These are phyloP conservation scores for Cinnamomum micranthum DNA, from an alignment of 164 flowering plant species.

Conservation along the genomic window DNA sequence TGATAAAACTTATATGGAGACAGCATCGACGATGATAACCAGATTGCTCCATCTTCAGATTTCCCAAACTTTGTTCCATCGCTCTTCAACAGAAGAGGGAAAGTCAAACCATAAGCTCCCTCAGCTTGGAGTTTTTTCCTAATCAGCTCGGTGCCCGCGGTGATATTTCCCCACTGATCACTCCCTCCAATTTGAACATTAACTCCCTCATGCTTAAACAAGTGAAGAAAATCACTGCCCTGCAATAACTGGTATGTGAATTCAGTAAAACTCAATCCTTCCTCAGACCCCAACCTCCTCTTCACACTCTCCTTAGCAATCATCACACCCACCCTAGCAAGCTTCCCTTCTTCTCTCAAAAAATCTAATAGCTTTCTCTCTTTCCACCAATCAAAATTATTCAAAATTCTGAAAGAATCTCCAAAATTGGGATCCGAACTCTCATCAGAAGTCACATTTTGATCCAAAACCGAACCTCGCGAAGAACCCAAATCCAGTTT, in stretches of 20 bases:
- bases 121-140: slow-evolving; percentile 52
- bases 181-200: slow-evolving; percentile 84
- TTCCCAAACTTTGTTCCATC: slow-evolving; percentile 89
- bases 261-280: slow-evolving; percentile 31
- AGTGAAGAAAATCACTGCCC: slow-evolving; percentile 25
- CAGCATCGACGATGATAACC: slow-evolving; percentile 62
- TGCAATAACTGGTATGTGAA: slow-evolving; percentile 77
- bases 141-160: slow-evolving; percentile 80
- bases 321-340: slow-evolving; percentile 62
- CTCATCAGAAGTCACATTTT: too few species aligned
- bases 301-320: slow-evolving; percentile 32
- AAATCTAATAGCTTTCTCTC: slow-evolving; percentile 60
- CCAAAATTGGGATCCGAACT: not conserved
- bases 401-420: slow-evolving; percentile 33
- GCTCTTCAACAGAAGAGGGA: slow-evolving; percentile 75
- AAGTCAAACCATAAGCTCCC: slow-evolving; percentile 70
- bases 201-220: slow-evolving; percentile 46
- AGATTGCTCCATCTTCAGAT: slow-evolving; percentile 81
- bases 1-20: slow-evolving; percentile 85
- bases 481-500: not conserved
- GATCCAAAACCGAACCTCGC: not conserved
- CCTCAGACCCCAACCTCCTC: slow-evolving; percentile 29
- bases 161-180: slow-evolving; percentile 90
- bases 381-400: slow-evolving; percentile 90
- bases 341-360: slow-evolving; percentile 51